Conservation (phyloP, 192 early-diverging fungal genomes). For the Podila clonocystis region DNA sequence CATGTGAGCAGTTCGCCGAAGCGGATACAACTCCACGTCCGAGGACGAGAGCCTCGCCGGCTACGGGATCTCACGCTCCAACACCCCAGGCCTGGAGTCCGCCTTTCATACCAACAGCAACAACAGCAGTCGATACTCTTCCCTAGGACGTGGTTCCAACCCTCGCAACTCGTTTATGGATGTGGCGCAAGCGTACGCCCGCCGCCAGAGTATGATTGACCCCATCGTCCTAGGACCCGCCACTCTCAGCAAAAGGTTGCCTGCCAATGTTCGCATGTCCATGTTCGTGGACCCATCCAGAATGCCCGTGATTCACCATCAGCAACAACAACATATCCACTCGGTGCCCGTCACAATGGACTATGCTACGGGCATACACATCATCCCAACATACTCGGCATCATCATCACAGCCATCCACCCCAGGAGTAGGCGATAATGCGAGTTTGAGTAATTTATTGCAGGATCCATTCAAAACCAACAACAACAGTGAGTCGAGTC, state of each 20-base stretch:
- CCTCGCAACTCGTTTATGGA: conserved; percentile 17
- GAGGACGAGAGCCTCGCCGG: conserved; percentile 1
- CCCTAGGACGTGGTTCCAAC: neutral
- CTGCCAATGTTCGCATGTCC: neutral
- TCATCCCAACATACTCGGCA: neutral
- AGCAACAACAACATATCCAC: neutral
- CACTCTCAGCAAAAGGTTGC: neutral
- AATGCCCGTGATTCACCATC: neutral
- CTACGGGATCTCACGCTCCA: neutral
- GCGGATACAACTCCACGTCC: neutral
- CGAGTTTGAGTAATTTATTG: neutral
- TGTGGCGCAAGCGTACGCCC: conserved; percentile 21
- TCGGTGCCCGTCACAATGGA: neutral
- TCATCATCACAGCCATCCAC: neutral
- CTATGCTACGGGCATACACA: neutral
- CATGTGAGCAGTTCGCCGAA: no score
- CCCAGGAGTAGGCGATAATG: no score
- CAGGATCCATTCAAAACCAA: conserved; percentile 35
- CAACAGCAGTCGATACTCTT: neutral
- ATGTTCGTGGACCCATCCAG: neutral
- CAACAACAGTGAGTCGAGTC: conserved; percentile 19
- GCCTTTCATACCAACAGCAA: no score
- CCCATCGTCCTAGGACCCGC: neutral
- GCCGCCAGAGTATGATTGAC: conserved; percentile 10
- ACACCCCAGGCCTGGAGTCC: neutral